Evolutionary conservation across 225 moss, liverwort and hornwort species (phyloP), one percentile per base, ranked within the genome.

Genomic region (Bryum argenteum): DNA sequence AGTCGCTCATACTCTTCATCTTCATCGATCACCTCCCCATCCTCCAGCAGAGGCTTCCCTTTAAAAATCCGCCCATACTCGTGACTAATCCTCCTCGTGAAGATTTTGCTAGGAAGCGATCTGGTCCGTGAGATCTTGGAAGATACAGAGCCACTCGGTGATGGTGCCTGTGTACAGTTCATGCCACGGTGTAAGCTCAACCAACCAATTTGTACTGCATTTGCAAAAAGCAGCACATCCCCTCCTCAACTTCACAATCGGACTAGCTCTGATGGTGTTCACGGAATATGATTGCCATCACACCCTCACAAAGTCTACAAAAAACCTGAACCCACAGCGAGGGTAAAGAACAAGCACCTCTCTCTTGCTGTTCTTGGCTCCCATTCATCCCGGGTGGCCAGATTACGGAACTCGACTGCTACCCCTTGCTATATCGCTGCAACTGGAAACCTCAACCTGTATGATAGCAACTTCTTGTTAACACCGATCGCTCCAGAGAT

Each of bases 291-390:
- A 33, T 33, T 33, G 33, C 33, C 5, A 33, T 33, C 33, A 33
- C 33, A 33, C 33, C 33, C 33, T 3, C 33, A 33, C 33, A 33
- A 33, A 5, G 33, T 33, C 38, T n/a, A 18, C 37, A 60, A 60
- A 38, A 67, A 38, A 2, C 52, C 18, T 19, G 54, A 60, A 42
- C 28, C 60, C 10, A 54, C 42, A 20, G 41, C 66, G 42, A 53
- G n/a, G 13, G 18, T 8, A 6, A 60, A 53, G 61, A 61, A 39
- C 26, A n/a, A 22, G 7, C 41, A 82, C 82, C 82, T 82, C 82
- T 78, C 71, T 71, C 66, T 75, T 78, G 74, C 78, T 71, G 74
- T 61, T 70, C 71, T 82, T 75, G 82, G 61, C 78, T 75, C 78
- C 82, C 74, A 82, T 75, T 75, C 82, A 82, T 74, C 66, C 74